phyloP scores from a whole-genome alignment of 352 stramenopile species.

The Phytophthora fragariaefolia region DNA sequence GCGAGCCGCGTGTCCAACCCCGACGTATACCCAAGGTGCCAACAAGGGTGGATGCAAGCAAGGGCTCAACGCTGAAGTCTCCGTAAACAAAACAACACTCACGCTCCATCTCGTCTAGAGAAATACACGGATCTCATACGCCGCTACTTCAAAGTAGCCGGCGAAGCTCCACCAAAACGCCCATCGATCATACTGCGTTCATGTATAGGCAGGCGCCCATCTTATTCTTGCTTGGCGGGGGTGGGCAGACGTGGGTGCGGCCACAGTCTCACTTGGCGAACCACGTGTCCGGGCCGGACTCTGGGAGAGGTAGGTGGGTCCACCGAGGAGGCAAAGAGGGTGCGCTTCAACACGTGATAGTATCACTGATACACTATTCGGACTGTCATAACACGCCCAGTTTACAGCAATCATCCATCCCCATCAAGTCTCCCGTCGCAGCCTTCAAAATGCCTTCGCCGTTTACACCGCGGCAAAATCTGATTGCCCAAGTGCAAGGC shows the following conservation, averaged over 20 bases:
- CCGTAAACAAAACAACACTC: constrained; percentile 19
- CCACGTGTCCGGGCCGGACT: neutral
- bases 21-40: too few relatives aligned
- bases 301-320: too few relatives aligned
- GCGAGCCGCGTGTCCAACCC: too few relatives aligned
- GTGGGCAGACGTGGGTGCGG: neutral
- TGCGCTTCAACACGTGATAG: neutral
- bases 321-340: neutral
- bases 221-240: neutral
- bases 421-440: neutral
- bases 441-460: neutral
- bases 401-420: neutral
- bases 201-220: neutral
- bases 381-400: neutral
- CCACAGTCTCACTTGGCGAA: neutral
- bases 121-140: too few relatives aligned
- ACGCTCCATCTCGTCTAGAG: neutral
- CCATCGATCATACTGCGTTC: constrained; percentile 4
- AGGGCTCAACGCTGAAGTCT: too few relatives aligned
- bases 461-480: neutral
- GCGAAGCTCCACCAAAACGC: constrained; percentile 6
- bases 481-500: neutral
- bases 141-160: neutral
- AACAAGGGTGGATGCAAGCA: neutral
- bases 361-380: constrained; percentile 6